Evolutionary conservation across 768 basidiomycete genomes (phyloP).

Genomic region (Rhizopogon sp.): DNA sequence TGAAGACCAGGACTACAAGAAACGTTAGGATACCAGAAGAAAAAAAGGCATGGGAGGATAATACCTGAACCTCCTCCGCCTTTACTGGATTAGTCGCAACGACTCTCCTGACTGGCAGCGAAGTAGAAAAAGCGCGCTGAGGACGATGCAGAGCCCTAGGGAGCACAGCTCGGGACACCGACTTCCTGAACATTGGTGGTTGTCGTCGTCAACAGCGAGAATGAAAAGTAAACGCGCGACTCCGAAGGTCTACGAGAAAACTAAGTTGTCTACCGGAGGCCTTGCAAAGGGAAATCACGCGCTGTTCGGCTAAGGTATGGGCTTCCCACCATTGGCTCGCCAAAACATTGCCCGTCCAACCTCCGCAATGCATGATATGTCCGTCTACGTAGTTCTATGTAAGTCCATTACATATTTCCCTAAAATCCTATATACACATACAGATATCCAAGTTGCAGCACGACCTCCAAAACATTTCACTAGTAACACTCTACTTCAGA

Average conservation of each 20-base stretch:
- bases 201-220: conserved; percentile 11
- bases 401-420: neutral
- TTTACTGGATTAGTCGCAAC: conserved; percentile 70
- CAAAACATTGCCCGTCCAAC: conserved; percentile 4
- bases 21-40: conserved; percentile 4
- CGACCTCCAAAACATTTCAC: neutral
- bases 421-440: neutral
- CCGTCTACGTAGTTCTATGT: neutral
- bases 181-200: conserved; percentile 60
- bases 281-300: neutral
- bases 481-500: conserved; percentile 13
- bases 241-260: conserved; percentile 13
- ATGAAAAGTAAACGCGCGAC: neutral
- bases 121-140: conserved; percentile 61
- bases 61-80: conserved; percentile 79
- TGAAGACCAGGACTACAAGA: conserved; percentile 61
- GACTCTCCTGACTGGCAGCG: conserved; percentile 53
- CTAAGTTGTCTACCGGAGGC: conserved; percentile 7
- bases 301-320: conserved; percentile 3
- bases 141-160: conserved; percentile 42
- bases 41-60: conserved; percentile 8
- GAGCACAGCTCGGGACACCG: conserved; percentile 34
- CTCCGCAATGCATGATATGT: neutral
- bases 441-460: neutral
- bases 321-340: conserved; percentile 1